These are phyloP conservation scores for Akanthomyces dipterigenus DNA, from an alignment of 2,329 filamentous ascomycete species.

Conservation along the genomic window DNA sequence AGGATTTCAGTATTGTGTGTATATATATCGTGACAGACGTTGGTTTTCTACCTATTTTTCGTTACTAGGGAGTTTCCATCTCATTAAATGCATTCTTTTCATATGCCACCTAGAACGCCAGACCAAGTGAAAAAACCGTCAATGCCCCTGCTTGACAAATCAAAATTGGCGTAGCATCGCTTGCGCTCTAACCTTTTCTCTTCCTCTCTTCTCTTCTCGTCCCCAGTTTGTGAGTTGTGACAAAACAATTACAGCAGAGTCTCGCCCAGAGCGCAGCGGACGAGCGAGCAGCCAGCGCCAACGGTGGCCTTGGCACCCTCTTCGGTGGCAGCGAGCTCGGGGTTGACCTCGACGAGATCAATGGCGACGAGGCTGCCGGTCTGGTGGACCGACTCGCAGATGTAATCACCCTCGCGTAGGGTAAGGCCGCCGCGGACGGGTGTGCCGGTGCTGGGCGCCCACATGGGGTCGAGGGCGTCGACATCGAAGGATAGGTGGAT, in stretches of 20 bases:
- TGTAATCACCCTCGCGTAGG: conserved; percentile 91
- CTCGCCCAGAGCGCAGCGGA: conserved; percentile 87
- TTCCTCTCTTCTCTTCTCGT: neutral
- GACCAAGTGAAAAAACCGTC: conserved; percentile 9
- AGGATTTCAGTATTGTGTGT: neutral
- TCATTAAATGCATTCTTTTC: conserved; percentile 10
- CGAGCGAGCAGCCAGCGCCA: conserved; percentile 81
- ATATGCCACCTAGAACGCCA: conserved; percentile 6
- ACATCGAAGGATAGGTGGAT: conserved; percentile 98
- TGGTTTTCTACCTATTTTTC: conserved; percentile 9
- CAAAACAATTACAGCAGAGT: conserved; percentile 59
- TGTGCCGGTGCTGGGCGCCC: conserved; percentile 92
- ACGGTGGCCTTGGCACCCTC: conserved; percentile 79
- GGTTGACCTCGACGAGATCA: conserved; percentile 79
- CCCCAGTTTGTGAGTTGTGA: neutral
- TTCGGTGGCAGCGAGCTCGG: conserved; percentile 55
- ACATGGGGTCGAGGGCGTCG: conserved; percentile 91
- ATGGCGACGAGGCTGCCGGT: conserved; percentile 73
- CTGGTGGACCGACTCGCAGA: conserved; percentile 80
- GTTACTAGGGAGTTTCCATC: conserved; percentile 9
- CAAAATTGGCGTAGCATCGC: neutral
- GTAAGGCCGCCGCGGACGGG: conserved; percentile 91
- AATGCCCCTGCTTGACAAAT: conserved; percentile 1
- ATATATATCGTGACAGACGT: conserved; percentile 9
- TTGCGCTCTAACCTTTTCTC: neutral